Evolutionary conservation across 148 eudicot genomes (phyloP).

Genomic region (Camellia japonica): DNA sequence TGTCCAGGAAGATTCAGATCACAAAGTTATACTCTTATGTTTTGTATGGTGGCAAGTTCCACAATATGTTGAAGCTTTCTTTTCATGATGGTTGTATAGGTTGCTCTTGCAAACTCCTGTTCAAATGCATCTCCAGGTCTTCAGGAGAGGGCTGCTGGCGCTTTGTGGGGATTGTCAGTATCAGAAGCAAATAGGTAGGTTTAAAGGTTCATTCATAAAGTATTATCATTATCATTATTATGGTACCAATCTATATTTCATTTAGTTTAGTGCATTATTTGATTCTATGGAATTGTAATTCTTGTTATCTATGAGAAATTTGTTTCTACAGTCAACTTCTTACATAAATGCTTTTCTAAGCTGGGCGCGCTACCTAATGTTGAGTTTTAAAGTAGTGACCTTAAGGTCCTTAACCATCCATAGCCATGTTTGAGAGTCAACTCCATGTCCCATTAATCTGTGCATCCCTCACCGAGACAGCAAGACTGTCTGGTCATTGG

Average conservation of each 20-base stretch:
- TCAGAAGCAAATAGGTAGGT: conserved; percentile 90
- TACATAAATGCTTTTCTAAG: neutral
- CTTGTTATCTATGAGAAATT: neutral
- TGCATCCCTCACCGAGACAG: neutral
- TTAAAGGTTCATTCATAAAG: neutral
- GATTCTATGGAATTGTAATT: conserved; percentile 1
- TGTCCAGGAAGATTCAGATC: neutral
- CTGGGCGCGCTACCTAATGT: neutral
- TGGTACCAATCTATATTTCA: conserved; percentile 4
- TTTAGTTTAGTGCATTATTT: conserved; percentile 8
- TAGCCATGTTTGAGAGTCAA: neutral
- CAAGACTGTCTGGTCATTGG: neutral
- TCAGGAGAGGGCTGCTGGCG: conserved; percentile 99
- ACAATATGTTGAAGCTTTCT: neutral
- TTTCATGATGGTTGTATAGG: conserved; percentile 44
- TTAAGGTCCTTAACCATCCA: neutral
- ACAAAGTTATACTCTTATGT: neutral
- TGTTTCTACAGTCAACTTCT: conserved; percentile 2
- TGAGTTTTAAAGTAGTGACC: conserved; percentile 4
- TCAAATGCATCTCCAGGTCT: conserved; percentile 89
- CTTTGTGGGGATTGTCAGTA: conserved; percentile 95
- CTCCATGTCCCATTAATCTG: neutral
- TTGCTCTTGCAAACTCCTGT: conserved; percentile 88
- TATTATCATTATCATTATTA: neutral
- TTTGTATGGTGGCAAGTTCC: neutral